Conservation (phyloP, 2,329 filamentous ascomycete species). For the Alternaria infectoria region DNA sequence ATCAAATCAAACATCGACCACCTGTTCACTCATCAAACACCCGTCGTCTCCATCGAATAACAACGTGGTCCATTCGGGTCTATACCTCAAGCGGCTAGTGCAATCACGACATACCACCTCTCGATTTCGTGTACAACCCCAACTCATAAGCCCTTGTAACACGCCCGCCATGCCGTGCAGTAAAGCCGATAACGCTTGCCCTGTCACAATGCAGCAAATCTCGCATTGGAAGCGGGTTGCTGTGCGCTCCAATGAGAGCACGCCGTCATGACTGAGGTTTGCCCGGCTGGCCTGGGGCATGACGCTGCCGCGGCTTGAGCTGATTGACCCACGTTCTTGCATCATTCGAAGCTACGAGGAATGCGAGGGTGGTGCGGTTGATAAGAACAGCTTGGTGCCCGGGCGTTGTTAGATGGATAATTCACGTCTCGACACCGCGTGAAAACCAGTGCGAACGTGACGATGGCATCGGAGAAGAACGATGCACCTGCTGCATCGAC, state of each 20-base stretch:
- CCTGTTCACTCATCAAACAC: too few relatives aligned
- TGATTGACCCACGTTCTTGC: constrained; percentile 36
- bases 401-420: neutral
- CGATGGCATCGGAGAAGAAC: constrained; percentile 34
- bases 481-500: constrained; percentile 23
- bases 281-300: constrained; percentile 4
- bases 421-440: neutral
- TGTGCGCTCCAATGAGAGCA: constrained; percentile 22
- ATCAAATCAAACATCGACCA: neutral
- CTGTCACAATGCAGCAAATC: constrained; percentile 4
- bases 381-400: constrained; percentile 7
- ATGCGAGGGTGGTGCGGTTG: neutral
- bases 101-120: constrained; percentile 46
- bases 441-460: neutral
- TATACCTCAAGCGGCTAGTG: constrained; percentile 5
- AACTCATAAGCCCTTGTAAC: constrained; percentile 6
- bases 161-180: neutral
- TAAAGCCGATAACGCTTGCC: constrained; percentile 4
- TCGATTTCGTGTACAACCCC: constrained; percentile 34
- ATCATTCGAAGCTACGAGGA: constrained; percentile 28
- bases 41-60: neutral
- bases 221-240: constrained; percentile 3
- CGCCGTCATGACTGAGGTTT: neutral
- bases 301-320: constrained; percentile 15
- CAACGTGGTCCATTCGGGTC: neutral